Conservation (phyloP, 805 yeast species). For the Saccharomycopsis sp. region DNA sequence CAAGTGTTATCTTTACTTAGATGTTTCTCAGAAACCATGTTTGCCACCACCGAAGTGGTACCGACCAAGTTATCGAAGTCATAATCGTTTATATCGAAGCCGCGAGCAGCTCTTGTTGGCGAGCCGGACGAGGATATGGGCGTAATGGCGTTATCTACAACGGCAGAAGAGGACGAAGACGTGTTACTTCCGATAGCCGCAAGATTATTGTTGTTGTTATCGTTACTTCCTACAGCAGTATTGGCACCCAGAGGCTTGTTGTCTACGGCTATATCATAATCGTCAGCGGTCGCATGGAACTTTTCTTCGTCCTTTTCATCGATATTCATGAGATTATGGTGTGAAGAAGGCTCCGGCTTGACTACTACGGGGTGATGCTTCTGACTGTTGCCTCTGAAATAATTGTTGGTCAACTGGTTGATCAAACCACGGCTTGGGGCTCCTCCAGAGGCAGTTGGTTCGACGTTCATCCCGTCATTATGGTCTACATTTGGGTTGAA, state of each 20-base stretch:
- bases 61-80: constrained; percentile 20
- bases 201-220: constrained; percentile 2
- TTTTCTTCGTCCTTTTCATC: not conserved
- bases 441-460: not conserved
- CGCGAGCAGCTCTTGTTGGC: not conserved
- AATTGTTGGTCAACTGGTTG: not conserved
- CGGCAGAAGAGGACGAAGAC: not conserved
- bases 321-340: not conserved
- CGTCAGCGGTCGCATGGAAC: not conserved
- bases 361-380: too few species aligned
- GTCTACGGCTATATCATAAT: too few species aligned
- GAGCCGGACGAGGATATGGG: not conserved
- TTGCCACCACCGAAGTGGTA: constrained; percentile 21
- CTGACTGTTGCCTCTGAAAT: not conserved
- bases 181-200: too few species aligned
- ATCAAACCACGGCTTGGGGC: not conserved
- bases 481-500: not conserved
- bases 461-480: not conserved
- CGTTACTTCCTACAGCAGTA: not conserved
- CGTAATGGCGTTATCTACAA: not conserved
- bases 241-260: not conserved
- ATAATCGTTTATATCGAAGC: not conserved
- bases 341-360: not conserved
- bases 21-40: constrained; percentile 18
- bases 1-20: constrained; percentile 6